phyloP scores from a whole-genome alignment of 345 rosid genomes.

The Anastatica hierochuntica region DNA sequence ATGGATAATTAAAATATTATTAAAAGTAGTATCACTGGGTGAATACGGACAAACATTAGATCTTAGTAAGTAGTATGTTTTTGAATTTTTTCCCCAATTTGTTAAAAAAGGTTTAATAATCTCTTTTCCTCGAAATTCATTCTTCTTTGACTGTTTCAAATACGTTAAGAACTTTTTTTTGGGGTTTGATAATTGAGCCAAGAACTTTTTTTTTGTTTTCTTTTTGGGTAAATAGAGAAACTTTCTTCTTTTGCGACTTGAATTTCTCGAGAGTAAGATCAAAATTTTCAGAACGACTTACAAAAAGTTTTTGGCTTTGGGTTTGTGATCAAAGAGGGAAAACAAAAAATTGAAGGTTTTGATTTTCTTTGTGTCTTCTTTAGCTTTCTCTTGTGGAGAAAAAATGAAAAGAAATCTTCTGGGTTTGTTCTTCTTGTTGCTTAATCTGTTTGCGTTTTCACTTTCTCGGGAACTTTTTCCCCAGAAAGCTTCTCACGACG shows the following conservation, averaged over 20 bases:
- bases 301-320: too few species aligned
- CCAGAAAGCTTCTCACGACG: conserved; percentile 5
- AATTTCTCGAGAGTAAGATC: background rate
- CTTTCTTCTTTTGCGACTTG: conserved; percentile 26
- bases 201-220: conserved; percentile 6
- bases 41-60: too few species aligned
- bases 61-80: background rate
- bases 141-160: conserved; percentile 24
- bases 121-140: conserved; percentile 25
- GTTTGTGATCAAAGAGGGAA: too few species aligned
- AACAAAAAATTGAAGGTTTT: too few species aligned
- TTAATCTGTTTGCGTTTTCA: conserved; percentile 12
- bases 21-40: too few species aligned
- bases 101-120: background rate
- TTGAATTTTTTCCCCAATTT: background rate
- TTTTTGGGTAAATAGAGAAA: conserved; percentile 8
- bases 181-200: conserved; percentile 19
- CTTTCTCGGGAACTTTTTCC: conserved; percentile 16
- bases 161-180: conserved; percentile 12
- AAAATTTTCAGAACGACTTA: too few species aligned
- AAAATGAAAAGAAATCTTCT: background rate
- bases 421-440: conserved; percentile 10
- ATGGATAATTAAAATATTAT: too few species aligned
- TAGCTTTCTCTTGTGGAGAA: background rate
- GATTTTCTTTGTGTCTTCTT: too few species aligned